Evolutionary conservation across 176 grass and related monocot genomes (phyloP), one percentile per base, ranked within the genome.

Genomic region (Lolium multiflorum): DNA sequence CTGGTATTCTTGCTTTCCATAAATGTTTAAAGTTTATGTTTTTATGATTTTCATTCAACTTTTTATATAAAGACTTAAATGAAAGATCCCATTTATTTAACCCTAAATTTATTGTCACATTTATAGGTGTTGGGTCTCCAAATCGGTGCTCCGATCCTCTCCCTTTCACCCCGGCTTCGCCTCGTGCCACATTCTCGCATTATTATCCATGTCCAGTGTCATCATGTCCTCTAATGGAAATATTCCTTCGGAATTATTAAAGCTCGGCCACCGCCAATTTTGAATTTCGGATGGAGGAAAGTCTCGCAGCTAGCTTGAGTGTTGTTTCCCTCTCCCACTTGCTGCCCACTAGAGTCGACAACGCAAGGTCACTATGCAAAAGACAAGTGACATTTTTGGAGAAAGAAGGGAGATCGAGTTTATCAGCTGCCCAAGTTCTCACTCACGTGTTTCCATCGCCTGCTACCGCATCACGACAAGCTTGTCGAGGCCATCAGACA

Each of bases 201-300:
- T 35, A 35, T 35, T 35, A 35, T 35, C 31, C 31, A 35, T 79
- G 35, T 70, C 62, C 44, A 38, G 64, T 17, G 54, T 12, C 77
- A 2, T 24, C 67, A 65, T 37, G 65, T 1, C 8, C 38, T 38
- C 17, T 1, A 63, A 81, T 43, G 7, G 56, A 43, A 66, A 82
- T 82, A 56, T 76, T 87, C 79, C 21, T 60, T 38, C 11, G 16
- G 21, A 68, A 76, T 68, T 76, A 88, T 87, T 67, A 46, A 47
- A 87, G 70, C 56, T 18, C 46, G 10, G 4, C 28, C 16, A 55
- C 48, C 10, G 14, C 21, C 4, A 48, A 22, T 11, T 55, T 3
- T 68, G 55, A 60, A 60, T 17, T n/a, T 48, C 7, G 5, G 22
- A 73, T 61, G 43, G 62, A 69, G 14, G 49, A 88, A 69, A 35